phyloP scores from a whole-genome alignment of 2,329 filamentous ascomycete genomes.

The Chaetomium olivaceum region DNA sequence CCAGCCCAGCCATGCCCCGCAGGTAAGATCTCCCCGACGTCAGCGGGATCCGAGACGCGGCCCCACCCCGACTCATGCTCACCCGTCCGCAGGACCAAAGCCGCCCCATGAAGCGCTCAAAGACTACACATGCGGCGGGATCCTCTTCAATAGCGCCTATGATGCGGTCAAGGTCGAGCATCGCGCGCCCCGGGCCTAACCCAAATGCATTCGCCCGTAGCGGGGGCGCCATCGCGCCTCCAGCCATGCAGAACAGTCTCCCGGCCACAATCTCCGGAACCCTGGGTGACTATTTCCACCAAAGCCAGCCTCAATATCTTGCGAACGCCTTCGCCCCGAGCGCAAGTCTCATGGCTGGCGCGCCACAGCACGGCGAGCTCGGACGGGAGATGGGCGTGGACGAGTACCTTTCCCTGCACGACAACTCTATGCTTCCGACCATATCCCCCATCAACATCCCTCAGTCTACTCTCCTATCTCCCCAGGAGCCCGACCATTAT shows the following conservation, averaged over 20 bases:
- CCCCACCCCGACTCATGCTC: constrained; percentile 17
- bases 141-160: constrained; percentile 43
- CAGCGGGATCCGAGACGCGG: not conserved
- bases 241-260: constrained; percentile 18
- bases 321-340: constrained; percentile 24
- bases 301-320: constrained; percentile 26
- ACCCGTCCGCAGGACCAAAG: constrained; percentile 24
- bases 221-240: constrained; percentile 40
- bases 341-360: constrained; percentile 16
- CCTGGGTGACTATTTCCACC: constrained; percentile 25
- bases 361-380: constrained; percentile 7
- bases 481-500: constrained; percentile 20
- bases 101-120: constrained; percentile 38
- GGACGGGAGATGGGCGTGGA: constrained; percentile 30
- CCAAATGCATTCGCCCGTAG: constrained; percentile 43
- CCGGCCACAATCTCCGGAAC: constrained; percentile 19
- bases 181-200: constrained; percentile 41
- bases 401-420: constrained; percentile 30
- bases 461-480: constrained; percentile 20
- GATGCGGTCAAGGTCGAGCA: constrained; percentile 47
- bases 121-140: constrained; percentile 37
- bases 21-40: constrained; percentile 22
- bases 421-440: constrained; percentile 6
- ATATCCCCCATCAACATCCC: constrained; percentile 30
- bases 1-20: constrained; percentile 16